Percentiles rank a stretch among this genome's conserved stretches.
phyloP scores from a whole-genome alignment of 2,329 filamentous ascomycete genomes.

The Beauveria medogensis region DNA sequence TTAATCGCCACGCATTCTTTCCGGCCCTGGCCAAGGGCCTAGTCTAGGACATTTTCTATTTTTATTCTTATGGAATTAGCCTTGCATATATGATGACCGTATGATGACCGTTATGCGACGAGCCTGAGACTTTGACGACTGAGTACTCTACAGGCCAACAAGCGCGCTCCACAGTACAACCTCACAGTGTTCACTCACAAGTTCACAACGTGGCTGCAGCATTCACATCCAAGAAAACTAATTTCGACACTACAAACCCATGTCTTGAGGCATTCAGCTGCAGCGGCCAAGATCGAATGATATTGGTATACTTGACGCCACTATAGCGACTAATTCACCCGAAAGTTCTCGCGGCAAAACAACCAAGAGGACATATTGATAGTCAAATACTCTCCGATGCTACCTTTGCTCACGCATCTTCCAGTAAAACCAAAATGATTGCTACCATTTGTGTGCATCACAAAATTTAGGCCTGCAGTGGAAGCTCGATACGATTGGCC shows the following conservation, averaged over 20 bases:
- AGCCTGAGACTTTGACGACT: background rate
- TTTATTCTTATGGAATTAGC: background rate
- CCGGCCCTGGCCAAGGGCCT: too few species aligned
- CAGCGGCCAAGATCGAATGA: background rate
- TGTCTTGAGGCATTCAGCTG: background rate
- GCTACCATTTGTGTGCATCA: background rate
- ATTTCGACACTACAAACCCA: background rate
- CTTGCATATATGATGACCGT: background rate
- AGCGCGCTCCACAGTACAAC: background rate
- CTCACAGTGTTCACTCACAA: background rate
- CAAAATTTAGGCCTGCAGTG: background rate
- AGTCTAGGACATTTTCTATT: background rate
- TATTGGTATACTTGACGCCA: background rate
- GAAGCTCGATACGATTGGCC: background rate
- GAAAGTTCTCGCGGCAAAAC: too few species aligned
- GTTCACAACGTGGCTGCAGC: background rate
- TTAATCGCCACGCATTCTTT: background rate
- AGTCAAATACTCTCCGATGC: background rate
- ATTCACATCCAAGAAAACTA: background rate
- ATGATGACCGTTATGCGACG: background rate
- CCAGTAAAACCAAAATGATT: background rate
- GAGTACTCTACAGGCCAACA: background rate
- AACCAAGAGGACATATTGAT: background rate
- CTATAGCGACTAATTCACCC: background rate
- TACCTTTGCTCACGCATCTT: background rate